A percentile compares a stretch with the other conserved stretches of the same genome.
Conservation (phyloP, 2,329 filamentous ascomycete species). For the Arthrobotrys musiformis region DNA sequence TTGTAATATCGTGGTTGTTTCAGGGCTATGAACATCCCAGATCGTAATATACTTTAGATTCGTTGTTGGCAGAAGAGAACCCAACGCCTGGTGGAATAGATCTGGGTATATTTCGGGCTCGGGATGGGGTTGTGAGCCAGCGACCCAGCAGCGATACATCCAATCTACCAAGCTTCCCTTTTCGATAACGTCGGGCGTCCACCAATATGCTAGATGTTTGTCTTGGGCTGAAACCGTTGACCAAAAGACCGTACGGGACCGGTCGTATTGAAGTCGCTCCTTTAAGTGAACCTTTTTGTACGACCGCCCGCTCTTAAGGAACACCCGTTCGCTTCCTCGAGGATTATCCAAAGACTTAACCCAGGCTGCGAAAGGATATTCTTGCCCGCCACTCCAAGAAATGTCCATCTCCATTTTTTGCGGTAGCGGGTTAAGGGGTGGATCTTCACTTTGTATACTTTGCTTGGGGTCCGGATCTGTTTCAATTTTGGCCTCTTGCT, state of each 20-base stretch:
- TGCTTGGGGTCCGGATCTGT: too few species aligned
- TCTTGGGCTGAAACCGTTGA: not conserved
- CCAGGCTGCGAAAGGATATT: conserved; percentile 12
- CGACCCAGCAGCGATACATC: conserved; percentile 17
- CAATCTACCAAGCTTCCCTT: not conserved
- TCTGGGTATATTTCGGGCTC: not conserved
- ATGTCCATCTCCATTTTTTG: not conserved
- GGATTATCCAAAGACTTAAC: not conserved
- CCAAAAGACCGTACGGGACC: not conserved
- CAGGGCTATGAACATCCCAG: conserved; percentile 8
- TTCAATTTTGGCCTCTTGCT: not conserved
- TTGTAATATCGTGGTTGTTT: not conserved
- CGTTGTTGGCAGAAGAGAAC: not conserved
- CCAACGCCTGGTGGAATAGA: not conserved
- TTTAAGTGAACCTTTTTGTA: conserved; percentile 13
- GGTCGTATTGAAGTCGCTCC: not conserved
- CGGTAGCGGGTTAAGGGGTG: not conserved
- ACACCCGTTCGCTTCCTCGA: not conserved
- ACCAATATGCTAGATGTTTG: conserved; percentile 14
- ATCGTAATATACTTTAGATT: conserved; percentile 8
- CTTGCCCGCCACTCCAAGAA: conserved; percentile 24
- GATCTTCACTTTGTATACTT: not conserved
- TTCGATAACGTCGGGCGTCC: not conserved
- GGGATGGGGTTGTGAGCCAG: not conserved
- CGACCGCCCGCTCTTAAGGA: not conserved